phyloP scores from a whole-genome alignment of 768 basidiomycete genomes.

The Hericium alpestre region DNA sequence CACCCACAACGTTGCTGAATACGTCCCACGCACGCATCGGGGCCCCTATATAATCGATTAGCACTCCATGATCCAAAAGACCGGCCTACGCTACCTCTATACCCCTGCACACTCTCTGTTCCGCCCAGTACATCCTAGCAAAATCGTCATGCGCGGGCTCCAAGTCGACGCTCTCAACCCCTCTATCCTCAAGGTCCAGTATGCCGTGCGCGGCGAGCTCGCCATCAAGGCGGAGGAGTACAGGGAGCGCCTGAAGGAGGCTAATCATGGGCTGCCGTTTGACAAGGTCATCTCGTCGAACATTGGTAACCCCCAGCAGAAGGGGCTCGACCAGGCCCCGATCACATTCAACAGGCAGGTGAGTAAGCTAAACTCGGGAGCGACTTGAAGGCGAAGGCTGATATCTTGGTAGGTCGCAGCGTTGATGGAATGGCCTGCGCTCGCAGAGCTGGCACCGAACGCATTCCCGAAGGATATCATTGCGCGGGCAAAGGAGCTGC shows the following conservation, averaged over 20 bases:
- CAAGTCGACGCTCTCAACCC: slow-evolving; percentile 72
- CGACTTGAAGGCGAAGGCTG: not conserved
- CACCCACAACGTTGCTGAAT: too few relatives aligned
- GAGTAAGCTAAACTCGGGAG: slow-evolving; percentile 13
- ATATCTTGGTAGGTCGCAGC: slow-evolving; percentile 58
- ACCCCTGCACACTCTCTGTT: not conserved
- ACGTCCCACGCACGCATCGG: too few relatives aligned
- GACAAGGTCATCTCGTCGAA: slow-evolving; percentile 85
- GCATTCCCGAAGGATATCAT: slow-evolving; percentile 83
- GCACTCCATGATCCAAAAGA: not conserved
- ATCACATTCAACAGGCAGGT: slow-evolving; percentile 92
- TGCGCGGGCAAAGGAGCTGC: slow-evolving; percentile 71
- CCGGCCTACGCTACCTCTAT: not conserved
- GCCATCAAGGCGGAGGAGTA: slow-evolving; percentile 88
- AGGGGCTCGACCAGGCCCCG: slow-evolving; percentile 85
- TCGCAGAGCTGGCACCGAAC: slow-evolving; percentile 64
- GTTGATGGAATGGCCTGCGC: slow-evolving; percentile 82
- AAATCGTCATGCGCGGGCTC: slow-evolving; percentile 30
- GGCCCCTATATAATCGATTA: not conserved
- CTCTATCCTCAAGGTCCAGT: slow-evolving; percentile 77
- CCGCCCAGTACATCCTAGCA: too few relatives aligned
- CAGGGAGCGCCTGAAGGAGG: slow-evolving; percentile 53
- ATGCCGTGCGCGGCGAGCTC: slow-evolving; percentile 94
- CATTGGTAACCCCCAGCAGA: slow-evolving; percentile 97
- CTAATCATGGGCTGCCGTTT: slow-evolving; percentile 63